Conservation (phyloP, 106 monocot genomes). For the Chionographis japonica region DNA sequence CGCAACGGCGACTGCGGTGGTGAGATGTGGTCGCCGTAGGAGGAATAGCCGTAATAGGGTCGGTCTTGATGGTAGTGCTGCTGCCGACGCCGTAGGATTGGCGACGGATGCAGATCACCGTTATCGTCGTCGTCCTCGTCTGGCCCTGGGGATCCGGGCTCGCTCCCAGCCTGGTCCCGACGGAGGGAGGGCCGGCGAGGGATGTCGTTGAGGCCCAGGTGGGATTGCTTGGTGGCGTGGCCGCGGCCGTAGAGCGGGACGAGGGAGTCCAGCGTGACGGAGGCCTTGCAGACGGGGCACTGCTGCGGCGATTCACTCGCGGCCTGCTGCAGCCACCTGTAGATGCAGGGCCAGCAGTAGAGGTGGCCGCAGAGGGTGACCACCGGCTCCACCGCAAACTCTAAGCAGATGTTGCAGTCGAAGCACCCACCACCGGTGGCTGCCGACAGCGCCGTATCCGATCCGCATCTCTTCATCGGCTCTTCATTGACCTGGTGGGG, state of each 20-base stretch:
- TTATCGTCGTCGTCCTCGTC: background rate
- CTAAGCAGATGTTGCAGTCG: conserved; percentile 97
- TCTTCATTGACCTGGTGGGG: background rate
- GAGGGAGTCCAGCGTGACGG: conserved; percentile 51
- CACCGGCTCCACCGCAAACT: conserved; percentile 66
- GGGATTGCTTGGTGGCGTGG: conserved; percentile 2
- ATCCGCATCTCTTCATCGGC: conserved; percentile 7
- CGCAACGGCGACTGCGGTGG: background rate
- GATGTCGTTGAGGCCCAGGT: conserved; percentile 7
- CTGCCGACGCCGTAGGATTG: background rate
- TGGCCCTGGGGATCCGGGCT: background rate
- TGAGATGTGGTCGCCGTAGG: background rate
- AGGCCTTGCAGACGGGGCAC: conserved; percentile 87
- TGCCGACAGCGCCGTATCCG: background rate
- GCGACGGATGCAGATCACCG: background rate
- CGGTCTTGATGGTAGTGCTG: conserved; percentile 14
- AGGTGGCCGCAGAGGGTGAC: conserved; percentile 98
- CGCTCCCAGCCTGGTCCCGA: background rate
- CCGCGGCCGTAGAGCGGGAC: conserved; percentile 87
- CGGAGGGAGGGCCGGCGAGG: conserved; percentile 41
- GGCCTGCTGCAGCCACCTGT: conserved; percentile 64
- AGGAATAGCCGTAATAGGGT: background rate
- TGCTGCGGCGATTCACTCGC: conserved; percentile 18
- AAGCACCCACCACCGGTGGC: conserved; percentile 44
- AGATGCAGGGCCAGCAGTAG: conserved; percentile 98